These are phyloP conservation scores for Exophiala lecanii-corni DNA, from an alignment of 2,329 filamentous ascomycete genomes.

Conservation along the genomic window DNA sequence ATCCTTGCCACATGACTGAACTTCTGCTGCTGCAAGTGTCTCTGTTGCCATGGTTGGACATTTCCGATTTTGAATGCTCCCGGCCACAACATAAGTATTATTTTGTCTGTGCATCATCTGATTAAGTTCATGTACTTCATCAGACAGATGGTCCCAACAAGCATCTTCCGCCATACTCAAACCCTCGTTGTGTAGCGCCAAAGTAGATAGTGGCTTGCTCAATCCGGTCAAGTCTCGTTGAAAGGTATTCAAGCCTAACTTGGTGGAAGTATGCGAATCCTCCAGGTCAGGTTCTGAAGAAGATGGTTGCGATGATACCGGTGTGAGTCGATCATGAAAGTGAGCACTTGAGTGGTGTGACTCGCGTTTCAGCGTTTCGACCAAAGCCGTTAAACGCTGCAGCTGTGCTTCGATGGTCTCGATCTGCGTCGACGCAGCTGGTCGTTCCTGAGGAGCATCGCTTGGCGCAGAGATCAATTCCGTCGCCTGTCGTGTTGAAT, in stretches of 20 bases:
- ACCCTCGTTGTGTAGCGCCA: slow-evolving; percentile 11
- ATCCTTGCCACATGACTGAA: slow-evolving; percentile 7
- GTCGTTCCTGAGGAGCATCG: not conserved
- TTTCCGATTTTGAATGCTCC: slow-evolving; percentile 12
- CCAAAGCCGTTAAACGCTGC: slow-evolving; percentile 42
- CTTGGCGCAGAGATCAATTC: not conserved
- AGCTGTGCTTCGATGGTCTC: slow-evolving; percentile 41
- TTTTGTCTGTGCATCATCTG: slow-evolving; percentile 27
- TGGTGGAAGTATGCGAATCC: slow-evolving; percentile 38
- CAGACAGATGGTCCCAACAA: slow-evolving; percentile 20
- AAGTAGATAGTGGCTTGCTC: slow-evolving; percentile 13
- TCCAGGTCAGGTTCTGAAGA: slow-evolving; percentile 12
- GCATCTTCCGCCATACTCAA: slow-evolving; percentile 5
- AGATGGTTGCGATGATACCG: slow-evolving; percentile 4
- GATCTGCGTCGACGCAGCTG: slow-evolving; percentile 24
- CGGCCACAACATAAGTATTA: slow-evolving; percentile 9
- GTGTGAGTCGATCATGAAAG: slow-evolving; percentile 10
- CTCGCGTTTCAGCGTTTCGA: slow-evolving; percentile 38
- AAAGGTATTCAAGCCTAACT: slow-evolving; percentile 33
- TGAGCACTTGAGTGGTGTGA: slow-evolving; percentile 10
- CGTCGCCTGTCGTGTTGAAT: slow-evolving; percentile 1
- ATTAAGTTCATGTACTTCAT: slow-evolving; percentile 23
- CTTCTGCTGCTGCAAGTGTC: not conserved
- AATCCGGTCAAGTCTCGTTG: slow-evolving; percentile 10
- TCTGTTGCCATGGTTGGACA: slow-evolving; percentile 7